phyloP scores from a whole-genome alignment of 192 early-diverging fungal genomes.

The Podila horticola region DNA sequence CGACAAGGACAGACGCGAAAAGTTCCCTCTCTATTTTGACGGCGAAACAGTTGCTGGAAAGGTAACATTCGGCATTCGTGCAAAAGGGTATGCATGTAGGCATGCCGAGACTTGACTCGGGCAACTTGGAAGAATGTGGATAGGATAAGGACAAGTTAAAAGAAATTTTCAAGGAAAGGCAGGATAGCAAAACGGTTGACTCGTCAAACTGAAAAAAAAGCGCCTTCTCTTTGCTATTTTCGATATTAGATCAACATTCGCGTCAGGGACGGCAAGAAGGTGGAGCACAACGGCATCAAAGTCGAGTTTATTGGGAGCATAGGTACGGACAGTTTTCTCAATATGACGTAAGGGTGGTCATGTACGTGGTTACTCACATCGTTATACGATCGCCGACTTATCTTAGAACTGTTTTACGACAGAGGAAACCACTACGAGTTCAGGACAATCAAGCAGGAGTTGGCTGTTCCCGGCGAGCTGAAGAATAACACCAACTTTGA shows the following conservation, averaged over 20 bases:
- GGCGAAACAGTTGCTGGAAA: conserved; percentile 94
- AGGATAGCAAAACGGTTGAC: too few relatives aligned
- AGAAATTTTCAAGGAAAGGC: too few relatives aligned
- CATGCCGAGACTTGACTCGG: too few relatives aligned
- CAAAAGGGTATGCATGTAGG: not conserved
- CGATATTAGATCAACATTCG: conserved; percentile 76
- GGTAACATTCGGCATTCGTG: conserved; percentile 59
- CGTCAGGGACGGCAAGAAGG: conserved; percentile 87
- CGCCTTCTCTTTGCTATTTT: not conserved
- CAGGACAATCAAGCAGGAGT: conserved; percentile 90
- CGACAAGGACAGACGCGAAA: conserved; percentile 92
- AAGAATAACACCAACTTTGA: conserved; percentile 81
- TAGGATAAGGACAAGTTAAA: too few relatives aligned
- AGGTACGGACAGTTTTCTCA: conserved; percentile 60
- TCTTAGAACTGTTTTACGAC: conserved; percentile 94
- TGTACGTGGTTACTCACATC: too few relatives aligned
- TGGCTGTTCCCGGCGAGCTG: conserved; percentile 94
- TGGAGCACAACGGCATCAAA: conserved; percentile 99
- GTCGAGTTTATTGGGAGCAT: conserved; percentile 99
- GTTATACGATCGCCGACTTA: not conserved
- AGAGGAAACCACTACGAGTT: conserved; percentile 97
- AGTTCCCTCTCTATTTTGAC: conserved; percentile 96
- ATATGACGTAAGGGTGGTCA: not conserved
- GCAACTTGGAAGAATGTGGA: too few relatives aligned
- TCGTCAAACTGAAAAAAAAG: not conserved